Base-by-base conservation (phyloP, 371 early-diverging fungal species). In the Lichtheimia ornata region DNA sequence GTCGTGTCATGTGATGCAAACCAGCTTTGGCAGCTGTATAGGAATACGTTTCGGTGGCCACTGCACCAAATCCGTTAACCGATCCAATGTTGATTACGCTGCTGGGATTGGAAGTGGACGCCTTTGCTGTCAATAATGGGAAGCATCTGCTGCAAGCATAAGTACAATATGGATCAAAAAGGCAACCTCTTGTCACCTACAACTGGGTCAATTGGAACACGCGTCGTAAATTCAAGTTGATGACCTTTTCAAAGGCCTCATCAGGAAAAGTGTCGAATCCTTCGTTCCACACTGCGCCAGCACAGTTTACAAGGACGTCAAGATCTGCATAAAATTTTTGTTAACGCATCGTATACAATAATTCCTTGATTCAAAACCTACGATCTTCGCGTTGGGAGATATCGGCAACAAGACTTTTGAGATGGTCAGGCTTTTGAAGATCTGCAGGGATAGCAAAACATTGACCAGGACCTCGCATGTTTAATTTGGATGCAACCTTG, bases 171-270 rank as follows among this genome's bases (percentile, higher is more conserved):
- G 5, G 17, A 50, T 12, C 14, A 50, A 22, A 12, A 50, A 0
- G 14, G 20, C 4, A 15, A 0, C 11, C 13, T 35, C 3, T 25
- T 40, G 15, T 54, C n/a, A 81, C 76, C 72, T 78, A 88, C 87
- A 85, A 87, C 69, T 88, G 89, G 2, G 91, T 92, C 58, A 95
- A 77, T 15, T 85, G 85, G 61, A 94, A 97, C 58, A 91, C 77
- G 49, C 88, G 79, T 76, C 91, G 92, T 49, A 95, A 74, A 67
- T 96, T 97, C 59, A 97, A 77, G 53, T 88, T 91, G 76, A 97
- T 79, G 47, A 92, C 84, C 66, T 92, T 92, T 58, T 79, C 72
- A 65, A 86, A 91, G 12, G 88, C 89, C 0, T 53, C 57, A 50
- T 91, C 89, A 0, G 90, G 85, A 52, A 84, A 91, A 14, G 53